Base-by-base conservation (phyloP, 352 stramenopile species). In the Globisporangium acanthophoron region DNA sequence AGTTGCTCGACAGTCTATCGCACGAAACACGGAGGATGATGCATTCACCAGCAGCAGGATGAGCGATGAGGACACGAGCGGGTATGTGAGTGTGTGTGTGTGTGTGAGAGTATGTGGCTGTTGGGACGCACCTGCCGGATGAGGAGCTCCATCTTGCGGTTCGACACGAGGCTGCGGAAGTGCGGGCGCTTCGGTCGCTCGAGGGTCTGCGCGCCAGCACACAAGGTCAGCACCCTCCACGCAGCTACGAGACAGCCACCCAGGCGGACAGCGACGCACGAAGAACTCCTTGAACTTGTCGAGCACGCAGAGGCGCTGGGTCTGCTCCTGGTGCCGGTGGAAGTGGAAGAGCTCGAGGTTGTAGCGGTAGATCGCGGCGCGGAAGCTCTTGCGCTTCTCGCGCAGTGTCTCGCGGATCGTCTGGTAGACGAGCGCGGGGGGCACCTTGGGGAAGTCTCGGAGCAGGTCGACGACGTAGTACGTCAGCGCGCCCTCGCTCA, bases 261-360 rank as follows among this genome's bases (percentile, higher is more conserved):
- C 41, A 40, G 0, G 51, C 5, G 1, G 2, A 39, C 21, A 9
- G 2, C 15, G 31, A 69, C 72, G 61, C 73, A 88, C 78, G 46
- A 88, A 86, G 55, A 88, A 88, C 35, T 86, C 75, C 35, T 74
- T 71, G 53, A 86, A 88, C 56, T 86, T 88, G 53, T 85, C 76
- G 33, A 80, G 67, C 47, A 88, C 76, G 35, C 79, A 58, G 40
- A 88, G 66, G 45, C 78, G 73, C 33, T 69, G 62, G 33, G 72
- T 64, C 40, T 88, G 73, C 20, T 71, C 62, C 46, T 83, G 64
- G 56, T 88, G 78, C 49, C 78, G 64, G 16, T 84, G 66, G 56
- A 70, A 88, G 27, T 83, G 76, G 57, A 63, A 67, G 35, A 71
- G 71, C 49, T 84, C 78, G 47, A 88, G 63, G 31, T 81, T 73